These are phyloP conservation scores for Cruciata laevipes DNA, from an alignment of 257 asterid species.

Conservation along the genomic window DNA sequence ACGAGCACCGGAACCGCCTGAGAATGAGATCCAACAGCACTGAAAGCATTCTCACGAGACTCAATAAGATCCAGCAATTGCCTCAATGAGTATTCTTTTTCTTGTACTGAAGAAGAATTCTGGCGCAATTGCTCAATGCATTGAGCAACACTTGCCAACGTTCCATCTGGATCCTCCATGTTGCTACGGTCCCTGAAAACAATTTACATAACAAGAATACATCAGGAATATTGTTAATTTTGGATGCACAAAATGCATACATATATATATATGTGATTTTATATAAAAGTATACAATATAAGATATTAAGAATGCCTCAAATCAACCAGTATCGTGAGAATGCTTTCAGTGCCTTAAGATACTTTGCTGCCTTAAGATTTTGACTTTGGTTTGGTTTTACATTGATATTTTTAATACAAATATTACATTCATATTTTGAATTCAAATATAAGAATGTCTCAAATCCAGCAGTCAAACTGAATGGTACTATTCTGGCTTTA, in stretches of 20 bases:
- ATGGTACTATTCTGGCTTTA: not conserved
- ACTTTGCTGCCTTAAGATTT: not conserved
- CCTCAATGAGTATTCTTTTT: conserved; percentile 71
- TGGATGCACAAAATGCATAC: not conserved
- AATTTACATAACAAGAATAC: conserved; percentile 11
- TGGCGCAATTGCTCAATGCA: conserved; percentile 91
- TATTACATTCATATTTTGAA: not conserved
- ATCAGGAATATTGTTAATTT: not conserved
- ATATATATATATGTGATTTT: conserved; percentile 16
- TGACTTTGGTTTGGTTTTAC: too few species aligned
- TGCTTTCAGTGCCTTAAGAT: too few species aligned
- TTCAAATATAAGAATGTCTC: not conserved
- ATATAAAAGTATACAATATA: not conserved
- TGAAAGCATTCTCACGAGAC: conserved; percentile 79
- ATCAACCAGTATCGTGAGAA: conserved; percentile 1
- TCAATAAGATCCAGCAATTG: conserved; percentile 77
- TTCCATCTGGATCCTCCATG: conserved; percentile 99
- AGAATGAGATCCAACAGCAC: conserved; percentile 98
- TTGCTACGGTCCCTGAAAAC: conserved; percentile 74
- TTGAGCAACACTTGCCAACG: conserved; percentile 95
- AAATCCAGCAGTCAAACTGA: not conserved
- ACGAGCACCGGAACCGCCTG: conserved; percentile 99
- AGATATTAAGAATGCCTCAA: not conserved
- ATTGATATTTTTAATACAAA: too few species aligned
- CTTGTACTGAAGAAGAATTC: conserved; percentile 72